Percentiles rank a stretch among this genome's conserved stretches.
phyloP scores from a whole-genome alignment of 139 green algal genomes.

The Marvania coccoides region DNA sequence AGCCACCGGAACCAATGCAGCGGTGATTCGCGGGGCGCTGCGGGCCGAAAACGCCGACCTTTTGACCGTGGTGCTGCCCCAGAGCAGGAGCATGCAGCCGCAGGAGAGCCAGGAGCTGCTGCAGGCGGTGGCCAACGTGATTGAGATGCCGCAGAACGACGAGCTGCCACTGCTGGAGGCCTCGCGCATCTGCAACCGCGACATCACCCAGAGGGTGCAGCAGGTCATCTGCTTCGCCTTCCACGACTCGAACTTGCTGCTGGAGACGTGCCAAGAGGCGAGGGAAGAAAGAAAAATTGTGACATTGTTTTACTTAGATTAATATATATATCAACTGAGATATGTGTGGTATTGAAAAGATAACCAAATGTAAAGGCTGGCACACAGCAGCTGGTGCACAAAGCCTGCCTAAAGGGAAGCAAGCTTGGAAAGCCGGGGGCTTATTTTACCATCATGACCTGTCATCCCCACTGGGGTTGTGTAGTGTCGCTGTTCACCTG shows the following conservation, averaged over 20 bases:
- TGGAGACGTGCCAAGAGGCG: conserved; percentile 91
- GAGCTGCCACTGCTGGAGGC: conserved; percentile 78
- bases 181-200: conserved; percentile 88
- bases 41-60: conserved; percentile 86
- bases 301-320: conserved; percentile 94
- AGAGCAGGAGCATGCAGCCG: conserved; percentile 81
- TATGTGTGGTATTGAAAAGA: too few species aligned
- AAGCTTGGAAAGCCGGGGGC: too few species aligned
- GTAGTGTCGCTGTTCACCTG: too few species aligned
- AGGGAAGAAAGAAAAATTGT: conserved; percentile 85
- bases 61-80: conserved; percentile 93
- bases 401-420: too few species aligned
- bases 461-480: too few species aligned
- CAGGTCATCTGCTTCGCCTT: conserved; percentile 97
- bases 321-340: conserved; percentile 4
- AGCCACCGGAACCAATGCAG: conserved; percentile 93
- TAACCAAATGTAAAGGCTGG: too few species aligned
- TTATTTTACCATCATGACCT: too few species aligned
- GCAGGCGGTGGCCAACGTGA: conserved; percentile 76
- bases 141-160: conserved; percentile 94
- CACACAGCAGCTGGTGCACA: too few species aligned
- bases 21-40: conserved; percentile 92
- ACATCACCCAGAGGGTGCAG: conserved; percentile 88
- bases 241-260: conserved; percentile 86
- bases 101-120: conserved; percentile 90